Conservation (phyloP, 2,329 filamentous ascomycete genomes). For the Apiospora koreana region DNA sequence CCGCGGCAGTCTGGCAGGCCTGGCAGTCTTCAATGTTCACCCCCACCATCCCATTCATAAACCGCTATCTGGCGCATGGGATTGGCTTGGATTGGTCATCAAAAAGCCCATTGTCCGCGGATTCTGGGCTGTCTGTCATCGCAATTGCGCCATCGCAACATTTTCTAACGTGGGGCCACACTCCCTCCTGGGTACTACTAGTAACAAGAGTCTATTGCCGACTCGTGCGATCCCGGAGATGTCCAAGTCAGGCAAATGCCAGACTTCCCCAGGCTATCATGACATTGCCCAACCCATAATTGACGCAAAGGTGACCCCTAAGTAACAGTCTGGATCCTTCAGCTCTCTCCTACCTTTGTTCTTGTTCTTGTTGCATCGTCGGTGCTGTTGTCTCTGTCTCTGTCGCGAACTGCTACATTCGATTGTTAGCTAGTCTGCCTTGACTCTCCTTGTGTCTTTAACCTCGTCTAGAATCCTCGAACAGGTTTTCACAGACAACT, state of each 20-base stretch:
- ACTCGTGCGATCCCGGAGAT: conserved; percentile 5
- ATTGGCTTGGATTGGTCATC: conserved; percentile 1
- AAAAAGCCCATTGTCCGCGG: background rate
- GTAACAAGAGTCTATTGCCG: background rate
- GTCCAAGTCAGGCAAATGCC: background rate
- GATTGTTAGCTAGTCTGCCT: background rate
- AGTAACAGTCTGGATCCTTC: background rate
- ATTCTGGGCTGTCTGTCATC: background rate
- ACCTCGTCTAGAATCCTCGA: background rate
- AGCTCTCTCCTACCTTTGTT: background rate
- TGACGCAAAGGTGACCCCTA: background rate
- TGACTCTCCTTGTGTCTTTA: background rate
- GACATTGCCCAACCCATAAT: background rate
- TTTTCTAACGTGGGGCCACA: conserved; percentile 13
- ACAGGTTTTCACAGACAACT: background rate
- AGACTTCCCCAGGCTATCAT: background rate
- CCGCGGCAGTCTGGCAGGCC: conserved; percentile 1
- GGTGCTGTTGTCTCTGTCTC: background rate
- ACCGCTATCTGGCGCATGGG: background rate
- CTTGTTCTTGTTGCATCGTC: background rate
- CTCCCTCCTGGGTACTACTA: background rate
- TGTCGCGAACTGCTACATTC: background rate
- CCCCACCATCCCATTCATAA: background rate
- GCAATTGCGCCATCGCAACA: conserved; percentile 12
- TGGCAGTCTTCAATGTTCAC: no score